Conservation (phyloP, 2,329 filamentous ascomycete species). For the Rachicladosporium sp. region DNA sequence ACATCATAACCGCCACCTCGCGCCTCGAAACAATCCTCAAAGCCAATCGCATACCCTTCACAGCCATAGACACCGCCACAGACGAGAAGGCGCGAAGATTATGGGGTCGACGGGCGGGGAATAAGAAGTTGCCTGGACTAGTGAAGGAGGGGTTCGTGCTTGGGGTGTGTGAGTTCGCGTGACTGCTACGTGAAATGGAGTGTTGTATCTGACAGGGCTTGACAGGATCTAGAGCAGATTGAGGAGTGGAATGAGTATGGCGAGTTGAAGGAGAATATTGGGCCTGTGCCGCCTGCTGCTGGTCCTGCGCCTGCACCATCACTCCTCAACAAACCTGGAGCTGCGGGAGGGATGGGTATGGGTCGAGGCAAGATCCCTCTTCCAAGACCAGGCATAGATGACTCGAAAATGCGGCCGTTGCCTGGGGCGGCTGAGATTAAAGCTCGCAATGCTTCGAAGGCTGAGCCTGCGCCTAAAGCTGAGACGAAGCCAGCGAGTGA, state of each 20-base stretch:
- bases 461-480: not conserved
- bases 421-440: constrained; percentile 21
- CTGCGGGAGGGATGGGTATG: no score
- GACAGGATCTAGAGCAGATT: constrained; percentile 77
- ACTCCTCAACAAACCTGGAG: no score
- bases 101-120: constrained; percentile 73
- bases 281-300: constrained; percentile 30
- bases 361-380: no score
- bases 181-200: not conserved
- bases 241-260: constrained; percentile 99
- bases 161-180: constrained; percentile 51
- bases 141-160: constrained; percentile 79
- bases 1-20: constrained; percentile 91
- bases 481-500: constrained; percentile 5
- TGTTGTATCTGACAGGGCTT: constrained; percentile 1
- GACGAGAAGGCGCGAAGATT: constrained; percentile 80
- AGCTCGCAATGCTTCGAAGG: constrained; percentile 4
- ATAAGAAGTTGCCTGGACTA: constrained; percentile 77
- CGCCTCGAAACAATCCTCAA: constrained; percentile 92
- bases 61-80: constrained; percentile 79
- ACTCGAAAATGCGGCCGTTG: constrained; percentile 6
- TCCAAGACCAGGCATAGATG: no score
- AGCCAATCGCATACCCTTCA: constrained; percentile 88
- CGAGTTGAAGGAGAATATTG: constrained; percentile 78
- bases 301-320: constrained; percentile 2